These are phyloP conservation scores for Tetrahymena malaccensis DNA, from an alignment of 73 alveolate species.

Conservation along the genomic window DNA sequence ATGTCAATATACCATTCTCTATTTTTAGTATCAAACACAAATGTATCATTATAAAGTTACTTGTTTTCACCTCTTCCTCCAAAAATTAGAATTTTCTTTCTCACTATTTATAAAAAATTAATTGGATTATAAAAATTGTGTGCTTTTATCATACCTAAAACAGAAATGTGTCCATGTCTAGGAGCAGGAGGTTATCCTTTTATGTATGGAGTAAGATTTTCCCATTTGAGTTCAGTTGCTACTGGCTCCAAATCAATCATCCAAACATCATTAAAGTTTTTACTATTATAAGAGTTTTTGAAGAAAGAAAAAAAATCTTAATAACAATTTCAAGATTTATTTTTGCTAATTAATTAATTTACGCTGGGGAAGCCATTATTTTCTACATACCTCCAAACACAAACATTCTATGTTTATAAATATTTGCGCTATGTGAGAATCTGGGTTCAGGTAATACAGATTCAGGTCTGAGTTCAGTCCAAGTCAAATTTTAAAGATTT, in stretches of 20 bases:
- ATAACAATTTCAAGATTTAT: not conserved
- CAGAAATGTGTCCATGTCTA: conserved; percentile 39
- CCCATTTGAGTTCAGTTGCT: not conserved
- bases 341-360: not conserved
- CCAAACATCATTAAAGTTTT: conserved; percentile 33
- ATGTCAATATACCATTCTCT: not conserved
- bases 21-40: conserved; percentile 19
- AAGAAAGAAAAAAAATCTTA: not conserved
- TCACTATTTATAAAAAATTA: not conserved
- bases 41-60: conserved; percentile 12
- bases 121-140: not conserved
- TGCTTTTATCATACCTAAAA: not conserved
- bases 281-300: not conserved
- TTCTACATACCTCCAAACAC: conserved; percentile 38
- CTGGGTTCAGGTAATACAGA: conserved; percentile 38
- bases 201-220: not conserved
- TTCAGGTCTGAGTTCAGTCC: conserved; percentile 30
- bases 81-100: conserved; percentile 8
- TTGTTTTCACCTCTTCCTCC: conserved; percentile 41
- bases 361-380: not conserved
- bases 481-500: conserved; percentile 39
- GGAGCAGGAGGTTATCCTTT: conserved; percentile 42
- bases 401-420: conserved; percentile 29
- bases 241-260: conserved; percentile 17
- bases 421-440: conserved; percentile 38